Evolutionary conservation across 495 filamentous ascomycete species (phyloP).

Genomic region (Penicillium cataractarum): DNA sequence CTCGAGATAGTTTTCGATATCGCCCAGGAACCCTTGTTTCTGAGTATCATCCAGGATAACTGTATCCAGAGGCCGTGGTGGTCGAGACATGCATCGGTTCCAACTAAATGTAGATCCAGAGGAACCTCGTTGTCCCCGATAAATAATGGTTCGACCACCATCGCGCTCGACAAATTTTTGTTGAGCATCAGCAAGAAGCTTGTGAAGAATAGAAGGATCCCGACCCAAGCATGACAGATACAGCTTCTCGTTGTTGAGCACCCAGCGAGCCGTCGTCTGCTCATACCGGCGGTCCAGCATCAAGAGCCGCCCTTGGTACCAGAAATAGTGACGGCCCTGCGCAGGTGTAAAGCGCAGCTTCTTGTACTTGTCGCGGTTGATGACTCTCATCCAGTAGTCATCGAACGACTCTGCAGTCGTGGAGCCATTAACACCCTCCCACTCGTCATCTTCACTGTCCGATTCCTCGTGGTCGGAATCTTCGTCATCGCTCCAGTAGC

Average conservation of each 20-base stretch:
- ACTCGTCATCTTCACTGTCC: conserved; percentile 32
- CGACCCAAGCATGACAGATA: conserved; percentile 69
- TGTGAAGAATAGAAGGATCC: conserved; percentile 64
- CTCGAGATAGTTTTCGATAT: conserved; percentile 89
- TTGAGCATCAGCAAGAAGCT: conserved; percentile 67
- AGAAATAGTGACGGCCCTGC: conserved; percentile 67
- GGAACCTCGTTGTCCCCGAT: conserved; percentile 51
- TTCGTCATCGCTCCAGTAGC: conserved; percentile 48
- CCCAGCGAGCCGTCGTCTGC: conserved; percentile 27
- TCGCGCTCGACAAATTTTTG: conserved; percentile 60
- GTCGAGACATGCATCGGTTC: conserved; percentile 67
- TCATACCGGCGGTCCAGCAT: conserved; percentile 55
- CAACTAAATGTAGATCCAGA: conserved; percentile 52
- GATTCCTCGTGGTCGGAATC: conserved; percentile 42
- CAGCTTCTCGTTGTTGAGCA: conserved; percentile 59
- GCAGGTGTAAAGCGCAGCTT: conserved; percentile 65
- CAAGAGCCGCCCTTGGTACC: conserved; percentile 59
- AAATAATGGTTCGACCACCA: conserved; percentile 66
- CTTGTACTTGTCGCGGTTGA: conserved; percentile 58
- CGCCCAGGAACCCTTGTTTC: conserved; percentile 71
- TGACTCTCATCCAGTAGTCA: conserved; percentile 53
- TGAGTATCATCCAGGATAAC: conserved; percentile 77
- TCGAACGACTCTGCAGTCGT: conserved; percentile 29
- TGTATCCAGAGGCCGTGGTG: conserved; percentile 77
- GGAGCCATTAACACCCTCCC: conserved; percentile 1